A percentile compares a stretch with the other conserved stretches of the same genome.
These are phyloP conservation scores for Moesziomyces globuligerus DNA, from an alignment of 1,284 basidiomycete species.

Conservation along the genomic window DNA sequence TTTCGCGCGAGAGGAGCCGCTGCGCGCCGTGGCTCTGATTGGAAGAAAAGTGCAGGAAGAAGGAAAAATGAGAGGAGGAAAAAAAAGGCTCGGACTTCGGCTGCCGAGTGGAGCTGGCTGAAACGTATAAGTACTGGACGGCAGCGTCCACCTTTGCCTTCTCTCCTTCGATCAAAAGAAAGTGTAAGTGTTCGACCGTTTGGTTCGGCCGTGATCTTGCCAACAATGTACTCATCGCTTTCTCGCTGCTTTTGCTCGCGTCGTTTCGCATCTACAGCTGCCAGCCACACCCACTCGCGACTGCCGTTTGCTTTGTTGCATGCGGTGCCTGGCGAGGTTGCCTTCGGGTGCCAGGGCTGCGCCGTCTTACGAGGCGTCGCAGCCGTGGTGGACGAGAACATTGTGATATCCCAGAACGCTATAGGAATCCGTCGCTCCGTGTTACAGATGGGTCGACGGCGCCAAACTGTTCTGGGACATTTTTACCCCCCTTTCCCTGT, in stretches of 20 bases:
- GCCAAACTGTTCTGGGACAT: slow-evolving; percentile 57
- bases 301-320: slow-evolving; percentile 20
- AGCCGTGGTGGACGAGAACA: slow-evolving; percentile 54
- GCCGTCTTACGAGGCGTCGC: slow-evolving; percentile 1
- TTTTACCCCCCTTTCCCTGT: slow-evolving; percentile 7
- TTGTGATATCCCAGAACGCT: slow-evolving; percentile 54
- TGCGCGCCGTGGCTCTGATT: slow-evolving; percentile 1
- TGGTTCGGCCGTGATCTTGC: not conserved
- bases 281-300: slow-evolving; percentile 63
- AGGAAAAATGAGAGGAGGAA: not conserved
- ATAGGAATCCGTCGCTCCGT: slow-evolving; percentile 51
- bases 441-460: slow-evolving; percentile 31
- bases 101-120: not conserved
- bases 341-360: slow-evolving; percentile 49
- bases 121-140: slow-evolving; percentile 18
- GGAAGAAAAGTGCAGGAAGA: not conserved
- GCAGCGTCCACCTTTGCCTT: slow-evolving; percentile 8
- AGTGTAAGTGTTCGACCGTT: slow-evolving; percentile 52
- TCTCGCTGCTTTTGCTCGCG: not conserved
- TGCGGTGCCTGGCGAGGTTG: slow-evolving; percentile 41
- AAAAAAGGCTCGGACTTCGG: slow-evolving; percentile 2
- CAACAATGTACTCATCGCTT: not conserved
- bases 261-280: slow-evolving; percentile 37
- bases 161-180: slow-evolving; percentile 60
- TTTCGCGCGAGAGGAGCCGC: slow-evolving; percentile 19